Evolutionary conservation across 164 flowering plant genomes (phyloP).

Genomic region (grape (Vitis vinifera)): DNA sequence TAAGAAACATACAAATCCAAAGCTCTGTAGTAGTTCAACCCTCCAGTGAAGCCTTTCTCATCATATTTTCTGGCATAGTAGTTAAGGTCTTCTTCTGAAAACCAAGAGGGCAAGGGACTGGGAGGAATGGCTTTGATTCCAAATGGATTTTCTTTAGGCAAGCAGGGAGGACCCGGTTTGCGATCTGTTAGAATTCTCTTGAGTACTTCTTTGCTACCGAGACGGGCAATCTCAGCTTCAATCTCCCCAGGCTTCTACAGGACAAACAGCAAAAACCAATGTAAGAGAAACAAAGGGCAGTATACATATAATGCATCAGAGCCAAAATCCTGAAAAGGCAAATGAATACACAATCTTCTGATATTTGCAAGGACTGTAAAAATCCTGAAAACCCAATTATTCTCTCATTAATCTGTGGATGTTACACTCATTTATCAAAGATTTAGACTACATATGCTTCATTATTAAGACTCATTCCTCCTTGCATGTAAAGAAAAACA

Average conservation of each 20-base stretch:
- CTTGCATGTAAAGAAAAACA: too few relatives aligned
- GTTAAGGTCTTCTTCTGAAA: conserved; percentile 47
- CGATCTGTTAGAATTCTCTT: conserved; percentile 39
- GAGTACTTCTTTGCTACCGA: conserved; percentile 31
- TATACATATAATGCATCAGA: too few relatives aligned
- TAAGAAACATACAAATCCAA: conserved; percentile 33
- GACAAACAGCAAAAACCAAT: neutral
- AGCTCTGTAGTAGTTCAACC: conserved; percentile 51
- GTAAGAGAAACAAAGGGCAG: neutral
- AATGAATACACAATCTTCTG: too few relatives aligned
- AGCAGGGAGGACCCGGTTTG: conserved; percentile 34
- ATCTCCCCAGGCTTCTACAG: conserved; percentile 57
- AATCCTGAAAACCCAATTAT: too few relatives aligned
- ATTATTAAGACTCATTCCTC: too few relatives aligned
- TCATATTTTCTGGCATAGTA: conserved; percentile 38
- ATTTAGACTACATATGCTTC: too few relatives aligned
- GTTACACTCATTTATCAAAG: too few relatives aligned
- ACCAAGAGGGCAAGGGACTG: conserved; percentile 51
- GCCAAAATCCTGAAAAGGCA: too few relatives aligned
- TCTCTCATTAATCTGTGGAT: too few relatives aligned
- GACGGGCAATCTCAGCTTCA: conserved; percentile 52
- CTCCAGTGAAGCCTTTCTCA: conserved; percentile 56
- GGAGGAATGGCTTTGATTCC: conserved; percentile 11
- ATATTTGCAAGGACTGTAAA: too few relatives aligned
- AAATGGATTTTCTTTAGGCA: conserved; percentile 45